phyloP scores from a whole-genome alignment of 345 rosid species.

The Ailanthus altissimus region DNA sequence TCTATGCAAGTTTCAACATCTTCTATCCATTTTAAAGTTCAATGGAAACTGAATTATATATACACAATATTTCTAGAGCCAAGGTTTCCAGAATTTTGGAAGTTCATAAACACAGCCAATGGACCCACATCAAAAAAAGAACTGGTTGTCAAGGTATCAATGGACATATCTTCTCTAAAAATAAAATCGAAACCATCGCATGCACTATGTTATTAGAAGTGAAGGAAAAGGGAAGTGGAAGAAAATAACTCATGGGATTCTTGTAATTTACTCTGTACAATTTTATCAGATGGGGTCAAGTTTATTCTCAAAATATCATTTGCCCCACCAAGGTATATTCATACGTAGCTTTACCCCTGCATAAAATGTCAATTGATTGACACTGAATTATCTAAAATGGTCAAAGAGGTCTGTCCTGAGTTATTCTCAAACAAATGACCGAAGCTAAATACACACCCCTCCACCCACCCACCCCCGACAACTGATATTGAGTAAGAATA shows the following conservation, averaged over 20 bases:
- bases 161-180: not conserved
- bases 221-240: not conserved
- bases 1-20: not conserved
- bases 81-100: not conserved
- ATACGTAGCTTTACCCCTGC: not conserved
- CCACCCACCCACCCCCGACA: too few species aligned
- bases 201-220: not conserved
- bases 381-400: not conserved
- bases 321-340: not conserved
- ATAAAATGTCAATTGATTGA: not conserved
- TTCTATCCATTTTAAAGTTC: not conserved
- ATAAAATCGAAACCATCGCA: not conserved
- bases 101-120: not conserved
- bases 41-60: too few species aligned
- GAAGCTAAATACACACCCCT: not conserved
- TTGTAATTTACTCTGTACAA: not conserved
- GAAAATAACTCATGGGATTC: not conserved
- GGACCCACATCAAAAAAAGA: not conserved
- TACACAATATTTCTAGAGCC: not conserved
- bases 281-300: not conserved
- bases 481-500: not conserved
- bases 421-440: too few species aligned
- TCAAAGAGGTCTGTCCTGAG: not conserved
- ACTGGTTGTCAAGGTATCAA: not conserved
- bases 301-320: too few species aligned